Evolutionary conservation across 305 asterid species (phyloP).

Genomic region (Fraxinus sp.): DNA sequence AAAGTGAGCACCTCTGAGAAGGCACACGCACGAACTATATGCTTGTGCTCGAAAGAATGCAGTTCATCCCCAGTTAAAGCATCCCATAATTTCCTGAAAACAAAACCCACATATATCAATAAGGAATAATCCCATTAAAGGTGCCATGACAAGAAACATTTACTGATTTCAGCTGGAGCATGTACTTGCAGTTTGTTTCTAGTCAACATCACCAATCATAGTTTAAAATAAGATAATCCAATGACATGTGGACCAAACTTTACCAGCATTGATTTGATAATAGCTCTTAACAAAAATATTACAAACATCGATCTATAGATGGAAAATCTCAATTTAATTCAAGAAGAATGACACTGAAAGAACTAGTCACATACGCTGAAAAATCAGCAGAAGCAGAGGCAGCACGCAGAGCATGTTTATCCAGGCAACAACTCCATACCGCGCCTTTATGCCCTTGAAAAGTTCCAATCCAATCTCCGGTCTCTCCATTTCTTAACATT

Average conservation of each 20-base stretch:
- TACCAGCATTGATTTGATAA: background rate
- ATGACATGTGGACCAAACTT: background rate
- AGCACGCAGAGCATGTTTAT: slow-evolving; percentile 81
- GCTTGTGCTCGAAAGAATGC: slow-evolving; percentile 96
- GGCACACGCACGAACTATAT: slow-evolving; percentile 90
- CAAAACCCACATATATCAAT: slow-evolving; percentile 21
- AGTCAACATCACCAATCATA: background rate
- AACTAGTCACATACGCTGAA: slow-evolving; percentile 63
- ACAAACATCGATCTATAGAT: background rate
- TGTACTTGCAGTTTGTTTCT: slow-evolving; percentile 1
- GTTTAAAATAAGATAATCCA: background rate
- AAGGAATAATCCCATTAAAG: slow-evolving; percentile 11
- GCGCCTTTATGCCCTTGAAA: slow-evolving; percentile 99
- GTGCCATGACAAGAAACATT: background rate
- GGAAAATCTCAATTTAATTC: background rate
- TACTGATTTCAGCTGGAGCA: slow-evolving; percentile 11
- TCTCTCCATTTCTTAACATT: slow-evolving; percentile 93
- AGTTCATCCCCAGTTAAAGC: slow-evolving; percentile 87
- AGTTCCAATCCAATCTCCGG: slow-evolving; percentile 99
- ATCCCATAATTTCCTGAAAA: slow-evolving; percentile 92
- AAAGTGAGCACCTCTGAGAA: slow-evolving; percentile 70
- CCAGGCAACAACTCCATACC: slow-evolving; percentile 93
- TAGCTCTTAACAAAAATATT: background rate
- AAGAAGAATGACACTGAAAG: background rate
- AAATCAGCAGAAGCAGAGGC: slow-evolving; percentile 98